Evolutionary conservation across 768 basidiomycete genomes (phyloP).

Genomic region (Sarcodon aspratus): DNA sequence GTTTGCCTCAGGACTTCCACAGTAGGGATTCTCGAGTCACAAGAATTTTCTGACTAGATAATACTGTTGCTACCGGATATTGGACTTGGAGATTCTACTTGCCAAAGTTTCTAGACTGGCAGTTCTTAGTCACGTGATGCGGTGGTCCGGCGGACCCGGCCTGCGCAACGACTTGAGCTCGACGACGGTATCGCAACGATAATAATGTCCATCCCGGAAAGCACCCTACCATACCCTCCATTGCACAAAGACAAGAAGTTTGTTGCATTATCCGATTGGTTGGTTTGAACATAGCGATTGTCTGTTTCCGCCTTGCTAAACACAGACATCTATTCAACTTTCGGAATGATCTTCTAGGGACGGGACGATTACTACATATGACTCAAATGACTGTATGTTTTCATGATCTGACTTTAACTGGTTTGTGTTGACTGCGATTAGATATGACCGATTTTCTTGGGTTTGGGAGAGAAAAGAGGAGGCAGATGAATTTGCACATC

Average conservation of each 20-base stretch:
- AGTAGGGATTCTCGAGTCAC: too few species aligned
- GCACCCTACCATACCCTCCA: slow-evolving; percentile 72
- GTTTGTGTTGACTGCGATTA: slow-evolving; percentile 15
- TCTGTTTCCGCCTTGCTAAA: not conserved
- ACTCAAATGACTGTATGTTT: slow-evolving; percentile 82
- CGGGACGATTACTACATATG: slow-evolving; percentile 86
- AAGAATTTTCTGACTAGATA: too few species aligned
- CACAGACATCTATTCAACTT: too few species aligned
- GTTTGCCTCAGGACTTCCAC: too few species aligned
- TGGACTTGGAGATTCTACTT: too few species aligned
- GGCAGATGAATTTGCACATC: slow-evolving; percentile 63
- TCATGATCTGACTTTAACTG: slow-evolving; percentile 1
- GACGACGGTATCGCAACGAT: too few species aligned
- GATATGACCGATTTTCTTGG: slow-evolving; percentile 88
- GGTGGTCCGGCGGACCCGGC: too few species aligned
- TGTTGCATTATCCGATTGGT: slow-evolving; percentile 89
- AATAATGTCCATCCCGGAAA: slow-evolving; percentile 28
- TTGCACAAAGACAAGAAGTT: slow-evolving; percentile 73
- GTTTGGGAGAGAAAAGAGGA: slow-evolving; percentile 64
- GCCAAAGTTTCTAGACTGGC: too few species aligned
- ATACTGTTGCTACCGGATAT: too few species aligned
- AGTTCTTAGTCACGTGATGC: too few species aligned
- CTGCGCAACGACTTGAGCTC: too few species aligned
- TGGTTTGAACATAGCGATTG: slow-evolving; percentile 21
- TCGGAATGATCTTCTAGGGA: slow-evolving; percentile 40